Evolutionary conservation across 352 stramenopile genomes (phyloP).

Genomic region (Phytophthora sansomeana): DNA sequence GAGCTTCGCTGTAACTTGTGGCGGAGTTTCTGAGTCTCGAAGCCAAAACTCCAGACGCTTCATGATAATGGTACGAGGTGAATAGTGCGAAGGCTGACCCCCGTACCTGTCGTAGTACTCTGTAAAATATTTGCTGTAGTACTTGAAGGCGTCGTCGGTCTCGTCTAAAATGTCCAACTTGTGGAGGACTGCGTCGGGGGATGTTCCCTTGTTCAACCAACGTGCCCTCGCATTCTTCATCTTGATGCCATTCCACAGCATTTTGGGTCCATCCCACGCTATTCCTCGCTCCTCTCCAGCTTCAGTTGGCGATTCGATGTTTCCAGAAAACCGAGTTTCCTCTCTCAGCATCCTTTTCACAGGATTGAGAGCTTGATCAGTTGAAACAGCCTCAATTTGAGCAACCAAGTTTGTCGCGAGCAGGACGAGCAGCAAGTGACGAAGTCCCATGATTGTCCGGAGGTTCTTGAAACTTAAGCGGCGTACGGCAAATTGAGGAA

Average conservation of each 20-base stretch:
- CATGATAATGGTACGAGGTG: constrained; percentile 18
- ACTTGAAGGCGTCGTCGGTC: constrained; percentile 20
- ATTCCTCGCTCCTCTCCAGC: constrained; percentile 8
- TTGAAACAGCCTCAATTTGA: no score
- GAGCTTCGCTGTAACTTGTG: no score
- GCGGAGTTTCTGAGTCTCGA: no score
- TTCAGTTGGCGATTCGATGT: no score
- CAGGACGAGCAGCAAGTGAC: no score
- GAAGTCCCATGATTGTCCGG: no score
- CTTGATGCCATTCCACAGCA: constrained; percentile 11
- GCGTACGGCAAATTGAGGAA: no score
- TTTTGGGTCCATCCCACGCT: neutral
- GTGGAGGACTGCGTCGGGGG: constrained; percentile 14
- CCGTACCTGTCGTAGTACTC: constrained; percentile 27
- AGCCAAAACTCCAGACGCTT: neutral
- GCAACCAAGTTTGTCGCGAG: no score
- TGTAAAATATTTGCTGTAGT: constrained; percentile 25
- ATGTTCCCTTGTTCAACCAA: constrained; percentile 11
- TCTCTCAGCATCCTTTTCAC: neutral
- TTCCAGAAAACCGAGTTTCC: neutral
- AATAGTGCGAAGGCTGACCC: constrained; percentile 11
- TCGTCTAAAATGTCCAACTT: constrained; percentile 17
- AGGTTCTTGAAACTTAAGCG: no score
- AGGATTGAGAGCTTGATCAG: neutral
- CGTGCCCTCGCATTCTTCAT: constrained; percentile 18